Conservation (phyloP, 306 rosid species). For the Pachyrhizus erosus region DNA sequence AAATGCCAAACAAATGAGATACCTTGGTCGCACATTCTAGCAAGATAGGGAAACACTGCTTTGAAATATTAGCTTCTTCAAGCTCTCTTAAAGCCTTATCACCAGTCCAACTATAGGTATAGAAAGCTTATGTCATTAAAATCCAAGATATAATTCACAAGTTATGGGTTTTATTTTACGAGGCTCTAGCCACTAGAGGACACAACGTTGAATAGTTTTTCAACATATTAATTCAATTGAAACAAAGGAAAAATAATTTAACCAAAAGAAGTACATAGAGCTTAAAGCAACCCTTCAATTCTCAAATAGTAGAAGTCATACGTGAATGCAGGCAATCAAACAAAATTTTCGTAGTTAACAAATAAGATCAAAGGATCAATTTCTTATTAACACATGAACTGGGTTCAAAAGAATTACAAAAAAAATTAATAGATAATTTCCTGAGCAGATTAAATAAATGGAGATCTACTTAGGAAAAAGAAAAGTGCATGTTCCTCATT, state of each 20-base stretch:
- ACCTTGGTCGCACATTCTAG: constrained; percentile 94
- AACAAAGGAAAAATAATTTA: neutral
- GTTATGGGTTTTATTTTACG: neutral
- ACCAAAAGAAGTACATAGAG: constrained; percentile 5
- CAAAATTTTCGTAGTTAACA: neutral
- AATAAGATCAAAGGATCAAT: constrained; percentile 1
- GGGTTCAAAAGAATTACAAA: constrained; percentile 6
- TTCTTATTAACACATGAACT: constrained; percentile 10
- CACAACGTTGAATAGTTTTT: neutral
- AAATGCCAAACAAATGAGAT: constrained; percentile 32
- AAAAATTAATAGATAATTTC: neutral
- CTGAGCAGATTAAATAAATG: constrained; percentile 3
- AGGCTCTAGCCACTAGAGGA: neutral
- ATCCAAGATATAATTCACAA: constrained; percentile 29
- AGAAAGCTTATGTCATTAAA: constrained; percentile 31
- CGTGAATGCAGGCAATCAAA: constrained; percentile 15
- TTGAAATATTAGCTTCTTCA: constrained; percentile 85
- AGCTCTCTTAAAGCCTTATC: constrained; percentile 86
- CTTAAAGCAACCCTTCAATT: constrained; percentile 29
- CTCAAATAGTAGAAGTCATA: neutral
- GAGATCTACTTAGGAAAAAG: neutral
- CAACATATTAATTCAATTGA: constrained; percentile 27
- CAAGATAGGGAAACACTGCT: constrained; percentile 80
- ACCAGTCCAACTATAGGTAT: constrained; percentile 84
- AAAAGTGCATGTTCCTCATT: neutral